A percentile compares a stretch with the other conserved stretches of the same genome.
These are phyloP conservation scores for Colletotrichum gloeosporioides DNA, from an alignment of 2,329 filamentous ascomycete species.

Conservation along the genomic window DNA sequence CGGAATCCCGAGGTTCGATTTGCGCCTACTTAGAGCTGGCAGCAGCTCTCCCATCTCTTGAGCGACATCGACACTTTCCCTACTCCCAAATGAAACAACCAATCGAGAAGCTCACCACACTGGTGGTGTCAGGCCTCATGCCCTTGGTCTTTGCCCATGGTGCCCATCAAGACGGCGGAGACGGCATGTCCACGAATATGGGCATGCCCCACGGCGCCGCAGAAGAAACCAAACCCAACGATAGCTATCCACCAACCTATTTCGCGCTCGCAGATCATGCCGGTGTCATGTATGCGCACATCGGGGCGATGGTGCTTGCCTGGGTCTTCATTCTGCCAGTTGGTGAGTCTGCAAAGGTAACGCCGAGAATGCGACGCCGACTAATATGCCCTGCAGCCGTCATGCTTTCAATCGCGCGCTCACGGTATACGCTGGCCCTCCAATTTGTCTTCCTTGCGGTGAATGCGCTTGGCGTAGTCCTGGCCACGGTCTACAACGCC, in stretches of 20 bases:
- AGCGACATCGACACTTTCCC: neutral
- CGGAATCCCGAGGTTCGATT: neutral
- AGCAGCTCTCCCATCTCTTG: neutral
- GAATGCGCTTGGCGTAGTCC: constrained; percentile 68
- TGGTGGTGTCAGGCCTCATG: neutral
- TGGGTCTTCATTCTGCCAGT: constrained; percentile 78
- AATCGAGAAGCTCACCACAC: neutral
- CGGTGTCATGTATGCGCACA: constrained; percentile 70
- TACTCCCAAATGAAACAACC: neutral
- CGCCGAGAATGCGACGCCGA: neutral
- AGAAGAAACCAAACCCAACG: constrained; percentile 19
- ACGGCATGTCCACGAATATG: constrained; percentile 18
- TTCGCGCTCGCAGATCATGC: constrained; percentile 61
- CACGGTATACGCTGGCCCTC: constrained; percentile 70
- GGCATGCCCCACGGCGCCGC: constrained; percentile 9
- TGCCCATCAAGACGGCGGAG: constrained; percentile 23
- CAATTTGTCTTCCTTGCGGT: constrained; percentile 72
- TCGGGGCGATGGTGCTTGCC: constrained; percentile 70
- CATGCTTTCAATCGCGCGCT: constrained; percentile 84
- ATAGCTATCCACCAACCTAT: constrained; percentile 56
- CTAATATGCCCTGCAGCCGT: constrained; percentile 60
- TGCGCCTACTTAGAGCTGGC: neutral
- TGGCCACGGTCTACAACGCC: constrained; percentile 76
- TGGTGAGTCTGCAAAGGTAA: constrained; percentile 55
- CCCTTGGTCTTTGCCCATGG: constrained; percentile 8